phyloP scores from a whole-genome alignment of 2,329 filamentous ascomycete species.

The Aaosphaeria arxii region DNA sequence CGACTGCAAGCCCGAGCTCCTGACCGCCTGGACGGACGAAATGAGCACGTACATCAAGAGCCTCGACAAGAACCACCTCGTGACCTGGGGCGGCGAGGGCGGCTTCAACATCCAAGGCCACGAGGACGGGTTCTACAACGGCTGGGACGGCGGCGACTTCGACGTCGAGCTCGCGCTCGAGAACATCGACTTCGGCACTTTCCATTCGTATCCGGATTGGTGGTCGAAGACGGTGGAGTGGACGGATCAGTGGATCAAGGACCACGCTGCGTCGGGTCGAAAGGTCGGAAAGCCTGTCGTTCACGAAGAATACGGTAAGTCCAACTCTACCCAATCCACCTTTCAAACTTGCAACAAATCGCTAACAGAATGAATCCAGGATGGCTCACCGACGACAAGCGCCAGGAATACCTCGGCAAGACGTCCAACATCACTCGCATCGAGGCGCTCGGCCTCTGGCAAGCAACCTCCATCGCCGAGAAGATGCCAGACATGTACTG shows the following conservation, averaged over 20 bases:
- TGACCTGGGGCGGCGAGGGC: slow-evolving; percentile 54
- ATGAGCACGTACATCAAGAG: slow-evolving; percentile 56
- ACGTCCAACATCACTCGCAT: slow-evolving; percentile 44
- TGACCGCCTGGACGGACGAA: slow-evolving; percentile 52
- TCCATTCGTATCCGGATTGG: slow-evolving; percentile 57
- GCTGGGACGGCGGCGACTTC: slow-evolving; percentile 53
- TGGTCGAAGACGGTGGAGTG: slow-evolving; percentile 54
- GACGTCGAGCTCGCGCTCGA: slow-evolving; percentile 49
- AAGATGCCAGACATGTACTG: slow-evolving; percentile 55
- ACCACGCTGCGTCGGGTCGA: slow-evolving; percentile 48
- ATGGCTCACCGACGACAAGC: slow-evolving; percentile 51
- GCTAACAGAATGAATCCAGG: too few species aligned
- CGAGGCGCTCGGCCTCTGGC: slow-evolving; percentile 50
- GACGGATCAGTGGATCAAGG: slow-evolving; percentile 54
- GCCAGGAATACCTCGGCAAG: slow-evolving; percentile 46
- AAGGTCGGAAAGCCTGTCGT: slow-evolving; percentile 52
- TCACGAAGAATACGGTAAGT: slow-evolving; percentile 51
- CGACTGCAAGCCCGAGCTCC: slow-evolving; percentile 36
- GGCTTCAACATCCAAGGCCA: slow-evolving; percentile 26
- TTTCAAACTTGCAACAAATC: too few species aligned
- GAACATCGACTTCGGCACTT: slow-evolving; percentile 54
- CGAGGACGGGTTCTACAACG: slow-evolving; percentile 38
- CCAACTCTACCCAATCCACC: neutral
- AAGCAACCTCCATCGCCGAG: slow-evolving; percentile 47
- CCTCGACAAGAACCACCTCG: slow-evolving; percentile 52